phyloP scores from a whole-genome alignment of 805 yeast genomes.

The Saccharomycopsis oosterbeekiorum region DNA sequence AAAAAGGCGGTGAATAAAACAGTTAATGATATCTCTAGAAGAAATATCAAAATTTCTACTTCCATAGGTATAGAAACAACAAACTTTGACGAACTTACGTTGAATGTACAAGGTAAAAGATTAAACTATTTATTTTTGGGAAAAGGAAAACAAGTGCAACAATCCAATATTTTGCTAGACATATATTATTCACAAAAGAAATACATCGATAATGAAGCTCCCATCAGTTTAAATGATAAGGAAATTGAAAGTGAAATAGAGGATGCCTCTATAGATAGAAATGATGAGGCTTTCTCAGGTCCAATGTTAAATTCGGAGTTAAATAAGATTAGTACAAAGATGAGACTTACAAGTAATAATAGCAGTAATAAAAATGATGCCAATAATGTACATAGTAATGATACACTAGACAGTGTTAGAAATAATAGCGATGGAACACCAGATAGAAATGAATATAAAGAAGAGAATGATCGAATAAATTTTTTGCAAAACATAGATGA shows the following conservation, averaged over 20 bases:
- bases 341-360: not conserved
- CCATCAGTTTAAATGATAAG: not conserved
- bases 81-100: slow-evolving; percentile 26
- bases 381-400: not conserved
- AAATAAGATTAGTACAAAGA: not conserved
- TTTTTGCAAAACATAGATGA: not conserved
- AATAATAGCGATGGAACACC: not conserved
- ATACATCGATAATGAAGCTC: slow-evolving; percentile 9
- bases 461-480: not conserved
- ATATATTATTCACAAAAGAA: slow-evolving; percentile 25
- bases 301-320: not conserved
- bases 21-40: slow-evolving; percentile 49
- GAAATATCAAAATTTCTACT: slow-evolving; percentile 23
- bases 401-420: not conserved
- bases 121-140: slow-evolving; percentile 26
- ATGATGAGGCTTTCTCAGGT: not conserved
- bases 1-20: slow-evolving; percentile 64
- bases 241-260: slow-evolving; percentile 1
- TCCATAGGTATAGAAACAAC: slow-evolving; percentile 27
- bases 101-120: slow-evolving; percentile 25
- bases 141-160: slow-evolving; percentile 27
- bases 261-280: not conserved
- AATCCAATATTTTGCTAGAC: slow-evolving; percentile 31
- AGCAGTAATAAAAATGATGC: not conserved
- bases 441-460: not conserved